A percentile compares a stretch with the other conserved stretches of the same genome.
Evolutionary conservation across 129 eudicot genomes (phyloP).

Genomic region (Apium graveolens): DNA sequence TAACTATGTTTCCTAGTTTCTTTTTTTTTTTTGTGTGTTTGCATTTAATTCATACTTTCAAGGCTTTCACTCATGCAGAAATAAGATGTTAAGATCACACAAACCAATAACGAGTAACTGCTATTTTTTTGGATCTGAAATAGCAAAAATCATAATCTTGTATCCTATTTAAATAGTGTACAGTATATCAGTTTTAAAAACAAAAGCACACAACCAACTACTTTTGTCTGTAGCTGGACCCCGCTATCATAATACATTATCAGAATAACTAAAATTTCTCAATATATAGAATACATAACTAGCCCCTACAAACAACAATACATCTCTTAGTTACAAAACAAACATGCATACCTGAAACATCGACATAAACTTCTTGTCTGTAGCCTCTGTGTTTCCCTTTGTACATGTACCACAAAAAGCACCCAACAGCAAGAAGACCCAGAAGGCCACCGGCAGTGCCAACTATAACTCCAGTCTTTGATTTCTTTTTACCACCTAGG

Average conservation of each 20-base stretch:
- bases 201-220: background rate
- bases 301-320: background rate
- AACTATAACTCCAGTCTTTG: slow-evolving; percentile 47
- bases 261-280: background rate
- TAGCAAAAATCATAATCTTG: background rate
- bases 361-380: slow-evolving; percentile 78
- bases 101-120: background rate
- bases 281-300: background rate
- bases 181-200: background rate
- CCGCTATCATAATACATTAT: background rate
- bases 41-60: background rate
- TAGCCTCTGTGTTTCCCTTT: slow-evolving; percentile 63
- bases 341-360: slow-evolving; percentile 65
- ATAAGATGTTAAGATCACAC: background rate
- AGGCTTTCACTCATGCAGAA: background rate
- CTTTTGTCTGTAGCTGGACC: background rate
- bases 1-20: background rate
- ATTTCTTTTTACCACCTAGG: slow-evolving; percentile 57
- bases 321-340: background rate
- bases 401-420: slow-evolving; percentile 38
- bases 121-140: background rate
- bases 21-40: background rate
- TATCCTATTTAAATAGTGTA: background rate
- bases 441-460: slow-evolving; percentile 60
- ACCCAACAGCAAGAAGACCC: slow-evolving; percentile 54